Evolutionary conservation across 164 flowering plant species (phyloP).

Genomic region (Taxillus chinensis): DNA sequence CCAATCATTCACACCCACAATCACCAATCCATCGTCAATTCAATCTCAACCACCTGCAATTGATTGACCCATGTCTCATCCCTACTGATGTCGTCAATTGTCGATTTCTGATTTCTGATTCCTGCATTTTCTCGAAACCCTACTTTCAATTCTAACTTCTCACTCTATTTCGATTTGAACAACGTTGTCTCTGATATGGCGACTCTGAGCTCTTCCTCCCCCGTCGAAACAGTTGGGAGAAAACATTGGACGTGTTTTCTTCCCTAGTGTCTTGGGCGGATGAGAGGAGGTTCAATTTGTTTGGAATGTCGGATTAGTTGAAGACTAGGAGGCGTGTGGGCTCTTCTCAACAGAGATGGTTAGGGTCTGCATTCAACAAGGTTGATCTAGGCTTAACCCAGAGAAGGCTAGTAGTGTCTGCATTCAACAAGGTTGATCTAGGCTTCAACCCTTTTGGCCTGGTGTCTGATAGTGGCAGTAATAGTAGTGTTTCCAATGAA

Average conservation of each 20-base stretch:
- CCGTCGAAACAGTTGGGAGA: not conserved
- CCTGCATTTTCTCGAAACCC: constrained; percentile 8
- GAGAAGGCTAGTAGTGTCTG: too few species aligned
- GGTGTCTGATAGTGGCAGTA: constrained; percentile 1
- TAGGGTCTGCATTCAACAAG: constrained; percentile 4
- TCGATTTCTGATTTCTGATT: constrained; percentile 6
- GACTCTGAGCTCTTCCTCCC: not conserved
- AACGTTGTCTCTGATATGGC: not conserved
- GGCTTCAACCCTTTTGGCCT: constrained; percentile 17
- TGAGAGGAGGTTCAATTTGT: not conserved
- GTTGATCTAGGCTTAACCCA: constrained; percentile 12
- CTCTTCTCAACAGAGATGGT: constrained; percentile 4
- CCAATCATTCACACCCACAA: too few species aligned
- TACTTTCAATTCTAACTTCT: not conserved
- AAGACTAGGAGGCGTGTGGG: constrained; percentile 24
- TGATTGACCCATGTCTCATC: not conserved
- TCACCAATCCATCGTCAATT: too few species aligned
- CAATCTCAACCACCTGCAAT: not conserved
- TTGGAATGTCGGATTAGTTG: not conserved
- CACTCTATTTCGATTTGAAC: not conserved
- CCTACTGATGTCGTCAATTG: constrained; percentile 12
- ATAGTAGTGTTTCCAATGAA: constrained; percentile 1
- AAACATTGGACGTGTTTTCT: not conserved
- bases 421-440: constrained; percentile 1
- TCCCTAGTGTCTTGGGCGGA: not conserved